phyloP scores from a whole-genome alignment of 306 rosid species.

The Coriaria nepalensis region DNA sequence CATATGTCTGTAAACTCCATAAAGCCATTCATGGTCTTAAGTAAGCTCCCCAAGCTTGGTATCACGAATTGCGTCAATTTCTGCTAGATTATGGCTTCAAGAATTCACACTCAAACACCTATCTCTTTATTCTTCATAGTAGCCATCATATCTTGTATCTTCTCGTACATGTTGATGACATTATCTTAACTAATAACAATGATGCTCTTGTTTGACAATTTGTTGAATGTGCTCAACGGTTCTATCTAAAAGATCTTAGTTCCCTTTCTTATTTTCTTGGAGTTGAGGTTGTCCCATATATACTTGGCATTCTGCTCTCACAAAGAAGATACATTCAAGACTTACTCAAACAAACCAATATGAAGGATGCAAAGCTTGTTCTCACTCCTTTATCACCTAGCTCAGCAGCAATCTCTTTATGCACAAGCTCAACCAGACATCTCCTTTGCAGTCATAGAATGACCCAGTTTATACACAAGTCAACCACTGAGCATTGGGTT shows the following conservation, averaged over 20 bases:
- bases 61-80: not conserved
- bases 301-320: not conserved
- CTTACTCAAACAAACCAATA: not conserved
- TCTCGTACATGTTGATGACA: conserved; percentile 1
- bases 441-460: no score
- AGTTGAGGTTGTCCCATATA: not conserved
- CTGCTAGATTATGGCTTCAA: not conserved
- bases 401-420: no score
- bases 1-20: no score
- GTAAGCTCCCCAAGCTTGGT: not conserved
- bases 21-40: conserved; percentile 2
- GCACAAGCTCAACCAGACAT: no score
- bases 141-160: not conserved
- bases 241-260: not conserved
- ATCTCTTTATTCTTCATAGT: not conserved
- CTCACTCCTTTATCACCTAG: not conserved
- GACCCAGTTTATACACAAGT: no score
- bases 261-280: not conserved
- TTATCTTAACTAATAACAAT: not conserved
- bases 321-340: not conserved
- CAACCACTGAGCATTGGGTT: no score
- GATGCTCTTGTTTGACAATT: not conserved
- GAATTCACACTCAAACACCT: not conserved
- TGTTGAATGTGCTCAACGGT: not conserved
- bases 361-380: not conserved